Conservation (phyloP, 208 protist species). For the Tritrichomonas foetus region DNA sequence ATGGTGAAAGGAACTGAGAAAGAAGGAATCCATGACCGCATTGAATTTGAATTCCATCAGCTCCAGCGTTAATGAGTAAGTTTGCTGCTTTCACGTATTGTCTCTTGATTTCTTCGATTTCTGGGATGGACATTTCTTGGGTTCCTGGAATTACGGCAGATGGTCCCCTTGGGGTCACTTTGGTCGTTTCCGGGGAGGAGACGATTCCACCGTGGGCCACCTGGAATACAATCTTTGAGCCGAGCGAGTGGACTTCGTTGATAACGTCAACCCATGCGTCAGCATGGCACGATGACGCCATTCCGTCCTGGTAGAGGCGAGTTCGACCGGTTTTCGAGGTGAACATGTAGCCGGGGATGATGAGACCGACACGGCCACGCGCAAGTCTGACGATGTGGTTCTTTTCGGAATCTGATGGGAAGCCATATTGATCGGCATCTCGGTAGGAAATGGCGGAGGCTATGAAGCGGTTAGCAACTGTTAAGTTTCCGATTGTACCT, state of each 20-base stretch:
- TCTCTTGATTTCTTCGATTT: conserved; percentile 19
- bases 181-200: neutral
- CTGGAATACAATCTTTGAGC: neutral
- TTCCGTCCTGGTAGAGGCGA: neutral
- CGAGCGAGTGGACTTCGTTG: neutral
- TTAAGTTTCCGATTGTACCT: too few species aligned
- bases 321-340: neutral
- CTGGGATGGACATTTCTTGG: neutral
- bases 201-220: neutral
- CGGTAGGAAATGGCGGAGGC: too few species aligned
- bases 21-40: conserved; percentile 28
- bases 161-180: neutral
- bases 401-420: neutral
- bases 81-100: neutral
- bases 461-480: too few species aligned
- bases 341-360: neutral
- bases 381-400: neutral
- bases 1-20: neutral
- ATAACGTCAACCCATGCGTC: neutral
- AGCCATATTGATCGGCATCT: neutral
- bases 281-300: neutral
- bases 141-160: neutral
- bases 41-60: conserved; percentile 15
- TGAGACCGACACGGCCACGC: neutral
- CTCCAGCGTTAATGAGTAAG: neutral